Evolutionary conservation across 345 rosid genomes (phyloP).

Genomic region (Lepidium sativum): DNA sequence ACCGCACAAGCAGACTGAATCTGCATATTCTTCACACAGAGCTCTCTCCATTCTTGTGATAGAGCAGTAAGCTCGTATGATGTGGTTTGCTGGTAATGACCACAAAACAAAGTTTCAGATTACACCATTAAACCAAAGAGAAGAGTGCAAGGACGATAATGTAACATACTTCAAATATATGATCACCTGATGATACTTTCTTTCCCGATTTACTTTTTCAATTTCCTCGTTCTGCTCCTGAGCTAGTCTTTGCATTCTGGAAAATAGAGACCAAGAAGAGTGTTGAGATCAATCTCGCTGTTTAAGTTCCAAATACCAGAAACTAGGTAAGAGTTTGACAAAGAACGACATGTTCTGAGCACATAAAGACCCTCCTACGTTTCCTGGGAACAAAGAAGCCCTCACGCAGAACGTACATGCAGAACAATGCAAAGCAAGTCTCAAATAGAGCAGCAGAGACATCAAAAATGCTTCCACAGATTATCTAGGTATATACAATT

Average conservation of each 20-base stretch:
- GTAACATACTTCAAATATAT: background rate
- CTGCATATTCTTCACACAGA: slow-evolving; percentile 75
- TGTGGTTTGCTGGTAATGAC: slow-evolving; percentile 64
- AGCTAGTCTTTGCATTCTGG: slow-evolving; percentile 76
- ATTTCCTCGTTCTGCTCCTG: slow-evolving; percentile 74
- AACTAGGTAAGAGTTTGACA: background rate
- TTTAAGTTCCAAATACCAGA: background rate
- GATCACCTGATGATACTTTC: slow-evolving; percentile 90
- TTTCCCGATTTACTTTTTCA: slow-evolving; percentile 86
- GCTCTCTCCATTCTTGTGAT: slow-evolving; percentile 88
- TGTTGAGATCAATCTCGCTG: background rate
- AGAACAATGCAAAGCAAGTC: background rate
- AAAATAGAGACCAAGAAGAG: slow-evolving; percentile 1
- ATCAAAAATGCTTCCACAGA: background rate
- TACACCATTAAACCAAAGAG: background rate
- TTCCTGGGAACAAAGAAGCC: background rate
- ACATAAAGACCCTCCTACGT: background rate
- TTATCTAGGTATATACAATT: background rate
- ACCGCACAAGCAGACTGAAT: slow-evolving; percentile 68
- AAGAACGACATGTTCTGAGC: background rate
- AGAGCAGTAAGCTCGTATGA: slow-evolving; percentile 82
- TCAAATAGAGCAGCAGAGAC: background rate
- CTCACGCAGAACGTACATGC: background rate
- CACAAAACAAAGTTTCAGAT: slow-evolving; percentile 9
- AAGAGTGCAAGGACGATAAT: background rate